Conservation (phyloP, 495 filamentous ascomycete genomes). For the Lichenothelia convexa region DNA sequence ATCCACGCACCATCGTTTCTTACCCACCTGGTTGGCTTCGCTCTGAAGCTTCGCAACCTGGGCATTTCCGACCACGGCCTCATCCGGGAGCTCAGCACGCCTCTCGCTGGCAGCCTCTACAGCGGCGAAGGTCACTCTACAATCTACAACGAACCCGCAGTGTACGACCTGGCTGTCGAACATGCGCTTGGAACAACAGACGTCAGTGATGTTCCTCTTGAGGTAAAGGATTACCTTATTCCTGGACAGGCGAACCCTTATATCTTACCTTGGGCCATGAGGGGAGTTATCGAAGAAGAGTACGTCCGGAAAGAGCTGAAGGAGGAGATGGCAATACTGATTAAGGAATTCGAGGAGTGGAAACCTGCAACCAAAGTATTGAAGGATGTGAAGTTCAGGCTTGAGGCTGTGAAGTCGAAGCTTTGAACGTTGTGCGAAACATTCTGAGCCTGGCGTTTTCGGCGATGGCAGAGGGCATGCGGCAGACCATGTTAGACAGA, state of each 20-base stretch:
- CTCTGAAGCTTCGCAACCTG: conserved; percentile 79
- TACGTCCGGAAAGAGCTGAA: conserved; percentile 64
- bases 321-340: conserved; percentile 57
- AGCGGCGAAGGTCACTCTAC: conserved; percentile 83
- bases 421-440: conserved; percentile 24
- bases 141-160: conserved; percentile 75
- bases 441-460: background rate
- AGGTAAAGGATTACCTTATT: conserved; percentile 27
- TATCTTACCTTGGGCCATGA: conserved; percentile 83
- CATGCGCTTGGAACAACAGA: conserved; percentile 70
- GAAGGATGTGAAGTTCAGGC: conserved; percentile 87
- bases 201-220: conserved; percentile 27
- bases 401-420: conserved; percentile 82
- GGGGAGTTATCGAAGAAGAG: conserved; percentile 82
- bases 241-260: conserved; percentile 44
- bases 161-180: conserved; percentile 72
- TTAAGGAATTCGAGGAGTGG: conserved; percentile 87
- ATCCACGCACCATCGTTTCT: conserved; percentile 89
- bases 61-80: conserved; percentile 85
- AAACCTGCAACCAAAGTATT: conserved; percentile 72
- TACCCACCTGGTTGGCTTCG: conserved; percentile 81
- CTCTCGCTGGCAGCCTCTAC: conserved; percentile 82
- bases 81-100: conserved; percentile 72
- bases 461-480: background rate
- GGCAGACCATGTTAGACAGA: too few species aligned